Base-by-base conservation (phyloP, 345 rosid genomes). In the Draba incana region DNA sequence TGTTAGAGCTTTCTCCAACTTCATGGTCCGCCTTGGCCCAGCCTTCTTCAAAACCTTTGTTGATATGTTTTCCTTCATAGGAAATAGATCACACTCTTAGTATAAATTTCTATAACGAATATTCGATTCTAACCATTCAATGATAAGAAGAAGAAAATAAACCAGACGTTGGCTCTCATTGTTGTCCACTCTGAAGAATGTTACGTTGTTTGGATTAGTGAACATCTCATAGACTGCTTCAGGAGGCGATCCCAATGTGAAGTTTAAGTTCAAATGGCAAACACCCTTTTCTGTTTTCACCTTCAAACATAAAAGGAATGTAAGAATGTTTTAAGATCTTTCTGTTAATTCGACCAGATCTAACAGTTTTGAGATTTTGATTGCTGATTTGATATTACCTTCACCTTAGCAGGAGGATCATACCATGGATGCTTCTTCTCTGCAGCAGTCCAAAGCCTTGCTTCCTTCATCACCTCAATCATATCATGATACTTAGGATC, bases 21-120 rank as follows among this genome's bases (percentile, higher is more conserved):
- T 84, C n/a, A 80, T 91, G 62, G 84, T 81, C 77, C 86, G 89
- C 61, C 91, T 78, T 10, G 68, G 71, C 66, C 88, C 92, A 53
- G 85, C 89, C 63, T 88, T 84, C 4, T 75, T 54, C 80, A 85
- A 59, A 51, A 91, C 83, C 66, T 55, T 81, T 60, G 87, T 75
- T 27, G 91, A 85, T 68, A 80, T 66, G 57, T 81, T 83, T 78
- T 84, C 84, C 97, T 91, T 37, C 33, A 59, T 27, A 24, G n/a
- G 1, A 35, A 15, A 5, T 24, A 10, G 3, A 37, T 0, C 5
- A 35, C 7, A 41, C 13, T 23, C 2, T 37, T 23, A 24, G 16
- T 27, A 31, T 31, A 31, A 4, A 35, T 33, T 10, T 3, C 2
- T 62, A 47, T 3, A 11, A 20, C 4, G 13, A 20, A 33, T 16